Base-by-base conservation (phyloP, 2,329 filamentous ascomycete species). In the Fusarium coicis region DNA sequence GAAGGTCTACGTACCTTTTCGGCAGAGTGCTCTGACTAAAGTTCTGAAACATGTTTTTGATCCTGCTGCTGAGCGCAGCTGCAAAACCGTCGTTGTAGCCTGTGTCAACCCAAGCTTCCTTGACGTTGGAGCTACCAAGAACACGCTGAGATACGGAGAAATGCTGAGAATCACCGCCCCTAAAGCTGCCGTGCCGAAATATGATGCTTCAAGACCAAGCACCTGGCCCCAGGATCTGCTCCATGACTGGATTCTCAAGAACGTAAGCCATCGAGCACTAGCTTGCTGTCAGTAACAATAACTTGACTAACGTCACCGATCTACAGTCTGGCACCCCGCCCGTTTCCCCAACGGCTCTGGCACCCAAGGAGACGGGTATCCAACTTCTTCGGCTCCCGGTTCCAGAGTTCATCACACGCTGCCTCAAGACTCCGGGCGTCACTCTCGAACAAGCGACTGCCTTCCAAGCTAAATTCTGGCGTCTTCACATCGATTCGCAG, bases 41-140 rank as follows among this genome's bases (percentile, higher is more conserved):
- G 81, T 86, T 1, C 78, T 87, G 53, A 87, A 87, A 70, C 85
- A 86, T 54, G 81, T 87, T 16, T 87, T 87, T 70, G 85, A 87
- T 68, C 84, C 85, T 0, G 66, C 79, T 0, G 77, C 80, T 18
- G 74, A 73, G n/a, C 79, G 81, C 1, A 74, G 71, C 18, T 85
- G 83, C 78, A 84, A 80, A 75, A 87, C 84, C 5, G 81, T 84
- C 2, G 83, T 87, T 4, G 76, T 87, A 18, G 85, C 85, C 8
- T 87, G 85, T 63, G 81, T 87, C 10, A 87, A 85, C 56, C 85
- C 85, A 0, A 84, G 83, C 65, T 78, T 87, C 23, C 77, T 80
- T 3, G 85, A 87, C 62, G 78, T 83, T 0, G 80, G 78, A 2
- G 79, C 85, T 0, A 85, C 80, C 72, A 87, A 84, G 70, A 88